Percentiles rank a stretch among this genome's conserved stretches.
Conservation (phyloP, 2,329 filamentous ascomycete genomes). For the Fusarium continuum region DNA sequence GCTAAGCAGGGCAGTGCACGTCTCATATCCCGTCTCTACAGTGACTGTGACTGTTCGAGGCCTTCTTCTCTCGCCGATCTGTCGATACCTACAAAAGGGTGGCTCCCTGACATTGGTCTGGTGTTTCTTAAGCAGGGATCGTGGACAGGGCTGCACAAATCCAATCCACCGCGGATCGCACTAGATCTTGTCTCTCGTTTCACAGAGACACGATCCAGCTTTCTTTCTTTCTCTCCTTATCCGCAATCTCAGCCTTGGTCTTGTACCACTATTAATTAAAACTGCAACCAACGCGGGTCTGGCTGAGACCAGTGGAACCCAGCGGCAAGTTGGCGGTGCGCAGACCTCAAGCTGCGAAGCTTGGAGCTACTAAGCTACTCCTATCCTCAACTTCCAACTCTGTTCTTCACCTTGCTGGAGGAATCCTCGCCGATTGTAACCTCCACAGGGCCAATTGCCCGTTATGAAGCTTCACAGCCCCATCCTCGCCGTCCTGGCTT, state of each 20-base stretch:
- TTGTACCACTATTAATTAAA: slow-evolving; percentile 1
- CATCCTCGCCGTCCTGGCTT: slow-evolving; percentile 37
- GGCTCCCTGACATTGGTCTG: slow-evolving; percentile 21
- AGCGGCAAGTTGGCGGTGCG: neutral
- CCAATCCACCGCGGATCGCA: slow-evolving; percentile 26
- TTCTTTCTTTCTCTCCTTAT: slow-evolving; percentile 7
- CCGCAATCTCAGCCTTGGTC: neutral
- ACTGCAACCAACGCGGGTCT: neutral
- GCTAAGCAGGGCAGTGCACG: slow-evolving; percentile 36
- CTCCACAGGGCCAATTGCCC: neutral
- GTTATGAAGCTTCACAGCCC: slow-evolving; percentile 40
- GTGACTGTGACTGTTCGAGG: slow-evolving; percentile 4
- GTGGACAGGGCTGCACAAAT: slow-evolving; percentile 8
- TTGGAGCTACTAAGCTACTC: slow-evolving; percentile 20
- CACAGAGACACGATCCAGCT: neutral
- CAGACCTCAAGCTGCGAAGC: slow-evolving; percentile 7
- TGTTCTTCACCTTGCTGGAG: neutral
- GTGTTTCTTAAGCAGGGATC: slow-evolving; percentile 34
- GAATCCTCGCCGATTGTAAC: neutral
- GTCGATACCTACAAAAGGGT: slow-evolving; percentile 30
- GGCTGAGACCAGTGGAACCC: neutral
- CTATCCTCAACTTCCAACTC: slow-evolving; percentile 2
- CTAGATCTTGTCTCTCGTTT: slow-evolving; percentile 30
- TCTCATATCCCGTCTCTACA: slow-evolving; percentile 29
- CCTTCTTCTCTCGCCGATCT: slow-evolving; percentile 20